phyloP scores from a whole-genome alignment of 345 rosid genomes.

The Melaleuca quinquenervia region DNA sequence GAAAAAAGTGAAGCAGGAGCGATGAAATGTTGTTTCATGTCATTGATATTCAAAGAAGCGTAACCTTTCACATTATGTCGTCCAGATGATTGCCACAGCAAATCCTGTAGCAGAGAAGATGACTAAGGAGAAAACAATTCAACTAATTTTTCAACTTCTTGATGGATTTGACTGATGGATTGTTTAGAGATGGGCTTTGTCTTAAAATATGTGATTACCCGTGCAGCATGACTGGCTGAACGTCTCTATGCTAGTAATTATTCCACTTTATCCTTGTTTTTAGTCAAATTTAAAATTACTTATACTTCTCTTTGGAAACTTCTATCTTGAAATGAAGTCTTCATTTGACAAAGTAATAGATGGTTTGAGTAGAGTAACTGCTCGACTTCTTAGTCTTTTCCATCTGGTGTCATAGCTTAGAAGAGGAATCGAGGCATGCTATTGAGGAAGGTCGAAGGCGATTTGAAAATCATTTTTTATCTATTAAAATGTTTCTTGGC shows the following conservation, averaged over 20 bases:
- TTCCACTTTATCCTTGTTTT: background rate
- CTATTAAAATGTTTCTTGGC: background rate
- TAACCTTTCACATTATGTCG: background rate
- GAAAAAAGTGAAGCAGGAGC: background rate
- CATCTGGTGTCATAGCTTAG: background rate
- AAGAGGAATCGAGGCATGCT: background rate
- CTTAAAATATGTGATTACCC: background rate
- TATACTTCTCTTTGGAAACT: background rate
- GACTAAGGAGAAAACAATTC: background rate
- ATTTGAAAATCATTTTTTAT: background rate
- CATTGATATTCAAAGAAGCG: background rate
- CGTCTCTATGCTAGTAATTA: background rate
- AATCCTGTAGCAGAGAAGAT: background rate
- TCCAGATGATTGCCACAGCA: background rate
- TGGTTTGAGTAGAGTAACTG: background rate
- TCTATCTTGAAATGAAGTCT: background rate
- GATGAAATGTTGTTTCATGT: background rate
- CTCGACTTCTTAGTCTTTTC: background rate
- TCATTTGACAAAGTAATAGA: background rate
- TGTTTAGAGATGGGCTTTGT: background rate
- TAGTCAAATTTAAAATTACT: background rate
- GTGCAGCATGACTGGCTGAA: background rate
- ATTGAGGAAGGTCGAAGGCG: background rate
- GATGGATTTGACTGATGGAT: background rate
- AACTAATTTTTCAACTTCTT: background rate